Conservation (phyloP, 495 filamentous ascomycete species). For the Annulohypoxylon bovei region DNA sequence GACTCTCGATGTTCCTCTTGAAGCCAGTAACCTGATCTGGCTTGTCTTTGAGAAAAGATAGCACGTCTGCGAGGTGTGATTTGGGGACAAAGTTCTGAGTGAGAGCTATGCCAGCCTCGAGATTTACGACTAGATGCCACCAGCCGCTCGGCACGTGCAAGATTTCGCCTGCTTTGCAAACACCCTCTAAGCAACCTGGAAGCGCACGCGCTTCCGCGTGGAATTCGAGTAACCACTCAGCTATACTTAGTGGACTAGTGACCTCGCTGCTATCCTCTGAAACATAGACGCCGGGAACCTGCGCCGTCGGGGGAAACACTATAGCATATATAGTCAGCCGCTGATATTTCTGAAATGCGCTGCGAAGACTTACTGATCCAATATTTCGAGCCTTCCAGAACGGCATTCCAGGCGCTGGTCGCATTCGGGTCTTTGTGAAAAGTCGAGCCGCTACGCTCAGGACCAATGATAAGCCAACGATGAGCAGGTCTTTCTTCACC, state of each 20-base stretch:
- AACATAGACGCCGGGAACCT: slow-evolving; percentile 85
- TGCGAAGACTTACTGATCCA: slow-evolving; percentile 81
- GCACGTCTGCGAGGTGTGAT: slow-evolving; percentile 74
- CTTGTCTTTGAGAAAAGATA: slow-evolving; percentile 86
- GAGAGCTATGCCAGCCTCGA: slow-evolving; percentile 83
- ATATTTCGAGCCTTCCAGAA: slow-evolving; percentile 90
- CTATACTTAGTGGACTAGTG: slow-evolving; percentile 92
- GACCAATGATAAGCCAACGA: slow-evolving; percentile 94
- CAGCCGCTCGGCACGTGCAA: slow-evolving; percentile 92
- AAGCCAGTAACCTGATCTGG: slow-evolving; percentile 89
- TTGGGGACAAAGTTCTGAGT: slow-evolving; percentile 96
- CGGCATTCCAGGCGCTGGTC: slow-evolving; percentile 93
- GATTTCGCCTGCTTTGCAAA: slow-evolving; percentile 88
- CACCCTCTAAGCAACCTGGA: slow-evolving; percentile 84
- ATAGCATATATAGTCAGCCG: slow-evolving; percentile 4
- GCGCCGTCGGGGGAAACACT: slow-evolving; percentile 71
- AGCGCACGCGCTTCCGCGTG: slow-evolving; percentile 85
- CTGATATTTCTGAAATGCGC: neutral
- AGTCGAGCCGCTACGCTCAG: slow-evolving; percentile 88
- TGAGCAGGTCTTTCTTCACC: slow-evolving; percentile 84
- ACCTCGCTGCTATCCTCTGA: slow-evolving; percentile 94
- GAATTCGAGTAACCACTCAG: slow-evolving; percentile 93
- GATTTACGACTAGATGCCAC: slow-evolving; percentile 97
- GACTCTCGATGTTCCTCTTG: slow-evolving; percentile 73
- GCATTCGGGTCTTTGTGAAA: slow-evolving; percentile 86